Evolutionary conservation across 2,329 filamentous ascomycete genomes (phyloP).

Genomic region (Cryphonectria parasitica): DNA sequence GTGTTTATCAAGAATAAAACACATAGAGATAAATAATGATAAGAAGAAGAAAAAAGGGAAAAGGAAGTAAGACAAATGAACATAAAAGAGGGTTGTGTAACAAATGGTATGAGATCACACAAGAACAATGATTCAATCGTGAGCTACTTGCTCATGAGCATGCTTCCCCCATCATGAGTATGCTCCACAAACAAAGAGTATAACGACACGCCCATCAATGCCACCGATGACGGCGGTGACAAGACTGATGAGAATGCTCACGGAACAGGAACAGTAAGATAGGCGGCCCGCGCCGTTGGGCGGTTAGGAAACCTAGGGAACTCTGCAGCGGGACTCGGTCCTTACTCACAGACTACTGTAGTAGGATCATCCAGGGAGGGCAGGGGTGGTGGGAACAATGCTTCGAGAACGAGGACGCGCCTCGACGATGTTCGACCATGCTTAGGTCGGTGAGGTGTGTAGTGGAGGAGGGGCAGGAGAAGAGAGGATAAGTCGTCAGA

Average conservation of each 20-base stretch:
- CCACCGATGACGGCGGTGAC: neutral
- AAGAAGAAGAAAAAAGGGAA: neutral
- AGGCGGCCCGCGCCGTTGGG: slow-evolving; percentile 25
- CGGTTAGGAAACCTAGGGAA: slow-evolving; percentile 14
- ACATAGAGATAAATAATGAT: neutral
- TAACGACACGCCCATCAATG: neutral
- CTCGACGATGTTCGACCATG: neutral
- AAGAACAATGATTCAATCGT: neutral
- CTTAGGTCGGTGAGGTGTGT: neutral
- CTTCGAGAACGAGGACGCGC: neutral
- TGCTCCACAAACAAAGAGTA: neutral
- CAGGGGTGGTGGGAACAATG: neutral
- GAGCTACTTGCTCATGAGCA: neutral
- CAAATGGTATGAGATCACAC: neutral
- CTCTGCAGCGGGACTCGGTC: slow-evolving; percentile 10
- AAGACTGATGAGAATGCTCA: neutral
- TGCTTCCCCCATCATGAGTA: neutral
- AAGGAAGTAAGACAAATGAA: neutral
- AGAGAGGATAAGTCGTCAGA: neutral
- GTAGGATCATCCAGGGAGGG: slow-evolving; percentile 18
- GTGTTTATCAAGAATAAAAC: neutral
- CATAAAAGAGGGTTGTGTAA: neutral
- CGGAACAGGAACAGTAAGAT: neutral
- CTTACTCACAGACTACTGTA: neutral
- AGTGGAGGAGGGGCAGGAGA: neutral